Base-by-base conservation (phyloP, 192 early-diverging fungal species). In the Globomyces pollinis-pini region DNA sequence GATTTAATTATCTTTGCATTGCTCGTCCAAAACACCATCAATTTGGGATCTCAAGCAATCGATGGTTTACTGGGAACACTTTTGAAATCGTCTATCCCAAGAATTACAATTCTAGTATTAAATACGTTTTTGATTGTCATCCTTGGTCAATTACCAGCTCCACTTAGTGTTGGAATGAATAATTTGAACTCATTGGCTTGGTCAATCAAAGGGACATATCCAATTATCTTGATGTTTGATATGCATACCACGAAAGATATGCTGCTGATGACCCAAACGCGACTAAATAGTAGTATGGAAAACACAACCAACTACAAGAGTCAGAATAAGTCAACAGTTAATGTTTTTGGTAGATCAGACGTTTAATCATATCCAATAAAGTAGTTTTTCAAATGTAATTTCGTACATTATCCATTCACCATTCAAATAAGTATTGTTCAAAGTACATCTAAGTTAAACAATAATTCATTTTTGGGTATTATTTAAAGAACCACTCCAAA, bases 191-290 rank as follows among this genome's bases (percentile, higher is more conserved):
- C 3, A n/a, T 35, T 66, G 15, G 41, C n/a, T n/a, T 68, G 66
- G 66, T 29, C 61, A 7, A 45, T 67, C 35, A 56, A 61, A 45
- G 66, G 62, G 13, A 50, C 65, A 2, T 68, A 68, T 38, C 65
- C 66, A 2, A 12, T 50, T 32, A 68, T 68, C 34, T 16, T 68
- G 36, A 24, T 68, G n/a, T 24, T 68, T 68, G 66, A 68, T 28
- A 59, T 68, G 42, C 66, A 58, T 18, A 30, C 43, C 16, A 68
- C 66, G 5, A 66, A 68, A 32, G 28, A 11, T 30, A 15, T 68
- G 21, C 59, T 66, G 12, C 21, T 59, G 62, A 39, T 54, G 35
- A 23, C 35, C n/a, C n/a, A n/a, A n/a, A n/a, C n/a, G n/a, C n/a
- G n/a, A n/a, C n/a, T n/a, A n/a, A n/a, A n/a, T n/a, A n/a, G n/a